Evolutionary conservation across 352 stramenopile species (phyloP).

Genomic region (Globisporangium parvum): DNA sequence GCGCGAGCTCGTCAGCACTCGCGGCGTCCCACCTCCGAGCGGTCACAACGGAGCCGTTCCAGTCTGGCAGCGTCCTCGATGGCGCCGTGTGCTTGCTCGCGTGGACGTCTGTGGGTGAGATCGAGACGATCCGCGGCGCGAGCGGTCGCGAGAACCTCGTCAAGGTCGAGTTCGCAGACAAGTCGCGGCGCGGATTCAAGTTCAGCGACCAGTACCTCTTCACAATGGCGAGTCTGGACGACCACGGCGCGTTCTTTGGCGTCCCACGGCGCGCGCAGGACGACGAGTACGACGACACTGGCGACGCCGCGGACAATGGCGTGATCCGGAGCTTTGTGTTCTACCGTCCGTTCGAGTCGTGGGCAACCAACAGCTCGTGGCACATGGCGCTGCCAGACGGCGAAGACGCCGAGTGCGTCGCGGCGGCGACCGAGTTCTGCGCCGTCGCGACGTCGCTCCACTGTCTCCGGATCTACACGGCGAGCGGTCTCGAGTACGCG

Average conservation of each 20-base stretch:
- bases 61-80: slow-evolving; percentile 47
- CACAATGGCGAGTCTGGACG: slow-evolving; percentile 64
- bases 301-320: slow-evolving; percentile 20
- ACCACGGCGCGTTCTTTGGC: slow-evolving; percentile 70
- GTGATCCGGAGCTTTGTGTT: slow-evolving; percentile 70
- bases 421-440: slow-evolving; percentile 55
- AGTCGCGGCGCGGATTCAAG: slow-evolving; percentile 77
- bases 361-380: slow-evolving; percentile 77
- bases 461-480: slow-evolving; percentile 67
- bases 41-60: slow-evolving; percentile 43
- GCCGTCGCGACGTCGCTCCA: slow-evolving; percentile 69
- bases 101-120: slow-evolving; percentile 75
- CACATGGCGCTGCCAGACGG: slow-evolving; percentile 55
- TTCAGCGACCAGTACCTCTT: slow-evolving; percentile 84
- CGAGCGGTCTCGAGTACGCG: slow-evolving; percentile 57
- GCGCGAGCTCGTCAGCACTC: neutral
- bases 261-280: slow-evolving; percentile 53
- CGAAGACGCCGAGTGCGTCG: slow-evolving; percentile 72
- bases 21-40: slow-evolving; percentile 18
- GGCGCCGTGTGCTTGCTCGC: slow-evolving; percentile 46
- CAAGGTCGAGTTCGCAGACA: slow-evolving; percentile 79
- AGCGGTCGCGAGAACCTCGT: slow-evolving; percentile 68
- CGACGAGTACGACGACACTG: slow-evolving; percentile 47
- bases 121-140: slow-evolving; percentile 67
- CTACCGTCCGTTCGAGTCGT: slow-evolving; percentile 82